Base-by-base conservation (phyloP, 1,284 basidiomycete species). In the Sutorius eximius region DNA sequence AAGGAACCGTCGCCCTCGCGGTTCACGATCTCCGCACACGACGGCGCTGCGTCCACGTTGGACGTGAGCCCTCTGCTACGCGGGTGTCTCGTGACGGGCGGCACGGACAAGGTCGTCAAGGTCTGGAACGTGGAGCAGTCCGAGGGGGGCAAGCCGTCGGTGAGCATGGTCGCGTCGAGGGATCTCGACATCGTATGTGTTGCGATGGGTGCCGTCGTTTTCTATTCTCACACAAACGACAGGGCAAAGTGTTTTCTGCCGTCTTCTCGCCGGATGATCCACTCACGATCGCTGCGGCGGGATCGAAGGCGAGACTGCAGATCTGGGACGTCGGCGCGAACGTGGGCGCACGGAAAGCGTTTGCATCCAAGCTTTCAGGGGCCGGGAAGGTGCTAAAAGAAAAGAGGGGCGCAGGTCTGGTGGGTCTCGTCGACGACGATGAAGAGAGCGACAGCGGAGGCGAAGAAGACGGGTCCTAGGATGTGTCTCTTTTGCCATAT, bases 211-310 rank as follows among this genome's bases (percentile, higher is more conserved):
- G 10, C 47, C 49, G 5, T 45, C 3, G 3, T 42, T 37, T 16
- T 24, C n/a, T 20, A 18, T 6, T 30, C 55, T 55, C 15, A 51
- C 49, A 6, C 41, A 50, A 2, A 52, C 43, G 46, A 53, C 63
- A 95, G 92, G 96, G 96, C 71, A 97, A 97, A 77, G 89, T 99
- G 18, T 99, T 99, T 73, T 89, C 94, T 1, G 81, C 89, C 0
- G 78, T 82, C 3, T 98, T 92, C 79, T 95, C 92, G 22, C 96
- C 97, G 0, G 94, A 98, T 70, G 92, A 97, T 65, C 90, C 95
- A 0, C 84, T 98, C 50, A 97, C 93, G 1, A 72, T 99, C 44
- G 96, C 95, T 2, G 95, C 93, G 2, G 97, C 91, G 13, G 97
- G 97, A 5, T 94, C 91, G 8, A 91, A 92, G 64, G 96, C 93